Conservation (phyloP, 768 basidiomycete genomes). For the Lactarius psammicola region DNA sequence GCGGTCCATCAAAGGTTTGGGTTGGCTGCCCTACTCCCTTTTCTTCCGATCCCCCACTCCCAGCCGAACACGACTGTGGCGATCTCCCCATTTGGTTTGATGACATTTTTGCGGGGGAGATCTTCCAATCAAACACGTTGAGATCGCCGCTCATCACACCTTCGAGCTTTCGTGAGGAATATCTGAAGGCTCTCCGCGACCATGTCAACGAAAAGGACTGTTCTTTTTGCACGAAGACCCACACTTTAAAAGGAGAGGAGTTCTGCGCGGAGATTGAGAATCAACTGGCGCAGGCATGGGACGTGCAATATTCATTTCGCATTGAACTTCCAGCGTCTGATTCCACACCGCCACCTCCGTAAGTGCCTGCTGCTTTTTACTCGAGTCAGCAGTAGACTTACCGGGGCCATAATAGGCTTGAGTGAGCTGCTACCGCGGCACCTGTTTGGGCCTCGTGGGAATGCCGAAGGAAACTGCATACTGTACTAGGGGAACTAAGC, state of each 20-base stretch:
- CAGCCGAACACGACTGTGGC: neutral
- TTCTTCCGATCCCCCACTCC: too few species aligned
- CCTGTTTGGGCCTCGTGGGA: neutral
- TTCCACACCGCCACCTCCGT: neutral
- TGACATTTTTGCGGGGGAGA: neutral
- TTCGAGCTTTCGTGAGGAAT: neutral
- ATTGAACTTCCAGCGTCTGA: neutral
- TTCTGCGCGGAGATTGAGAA: neutral
- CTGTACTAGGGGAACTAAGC: neutral
- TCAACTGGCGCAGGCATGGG: neutral
- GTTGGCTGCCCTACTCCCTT: neutral
- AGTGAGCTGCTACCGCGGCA: neutral
- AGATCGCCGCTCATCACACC: neutral
- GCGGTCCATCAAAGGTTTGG: neutral
- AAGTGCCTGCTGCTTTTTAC: neutral
- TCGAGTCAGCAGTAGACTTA: neutral
- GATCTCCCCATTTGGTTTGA: neutral
- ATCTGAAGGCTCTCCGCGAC: neutral
- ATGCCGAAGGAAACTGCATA: neutral
- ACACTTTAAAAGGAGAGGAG: constrained; percentile 1
- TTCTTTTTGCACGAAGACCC: constrained; percentile 3
- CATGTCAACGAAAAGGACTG: neutral
- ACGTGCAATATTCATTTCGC: neutral
- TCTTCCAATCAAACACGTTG: neutral
- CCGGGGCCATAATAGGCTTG: neutral